phyloP scores from a whole-genome alignment of 2,329 filamentous ascomycete species.

The Arthrinium puccinioides region DNA sequence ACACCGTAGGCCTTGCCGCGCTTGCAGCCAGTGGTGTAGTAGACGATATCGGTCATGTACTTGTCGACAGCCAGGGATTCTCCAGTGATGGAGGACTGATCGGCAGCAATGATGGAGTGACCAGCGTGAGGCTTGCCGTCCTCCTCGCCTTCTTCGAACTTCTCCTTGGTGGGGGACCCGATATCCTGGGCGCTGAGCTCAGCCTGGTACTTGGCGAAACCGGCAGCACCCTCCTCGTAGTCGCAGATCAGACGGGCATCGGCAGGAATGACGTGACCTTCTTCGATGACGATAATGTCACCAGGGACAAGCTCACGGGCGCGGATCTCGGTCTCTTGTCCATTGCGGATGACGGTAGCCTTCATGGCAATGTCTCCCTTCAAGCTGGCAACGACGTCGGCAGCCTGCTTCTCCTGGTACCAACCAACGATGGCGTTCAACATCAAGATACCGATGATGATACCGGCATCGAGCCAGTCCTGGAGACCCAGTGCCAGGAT shows the following conservation, averaged over 20 bases:
- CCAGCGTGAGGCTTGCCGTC: conserved; percentile 52
- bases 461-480: conserved; percentile 68
- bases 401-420: conserved; percentile 73
- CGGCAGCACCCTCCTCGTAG: conserved; percentile 57
- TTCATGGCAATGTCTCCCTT: conserved; percentile 74
- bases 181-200: conserved; percentile 51
- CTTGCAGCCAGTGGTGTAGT: conserved; percentile 72
- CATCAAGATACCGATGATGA: conserved; percentile 65
- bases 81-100: conserved; percentile 70
- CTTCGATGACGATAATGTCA: conserved; percentile 65
- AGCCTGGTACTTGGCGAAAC: conserved; percentile 59
- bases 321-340: conserved; percentile 58
- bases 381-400: conserved; percentile 62
- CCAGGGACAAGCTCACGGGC: conserved; percentile 65
- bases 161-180: conserved; percentile 45
- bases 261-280: conserved; percentile 60
- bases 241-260: conserved; percentile 65
- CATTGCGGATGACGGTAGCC: conserved; percentile 58
- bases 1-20: conserved; percentile 65
- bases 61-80: conserved; percentile 67
- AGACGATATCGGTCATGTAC: conserved; percentile 64
- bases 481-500: conserved; percentile 64
- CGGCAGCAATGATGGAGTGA: conserved; percentile 58
- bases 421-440: conserved; percentile 68
- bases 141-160: conserved; percentile 51